Evolutionary conservation across 164 flowering plant species (phyloP).

Genomic region (Saururus chinensis): DNA sequence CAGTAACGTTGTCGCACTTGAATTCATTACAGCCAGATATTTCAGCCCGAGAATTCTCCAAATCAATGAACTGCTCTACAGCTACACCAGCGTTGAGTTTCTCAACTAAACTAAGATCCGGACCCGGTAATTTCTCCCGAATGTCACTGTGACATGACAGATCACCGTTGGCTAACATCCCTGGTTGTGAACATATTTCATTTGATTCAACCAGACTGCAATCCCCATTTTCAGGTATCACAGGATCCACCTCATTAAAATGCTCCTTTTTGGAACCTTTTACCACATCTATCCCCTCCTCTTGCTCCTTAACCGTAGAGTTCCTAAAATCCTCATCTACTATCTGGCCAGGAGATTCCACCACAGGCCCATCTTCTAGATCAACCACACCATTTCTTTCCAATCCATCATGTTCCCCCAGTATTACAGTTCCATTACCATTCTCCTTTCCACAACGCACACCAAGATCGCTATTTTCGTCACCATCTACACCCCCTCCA

Average conservation of each 20-base stretch:
- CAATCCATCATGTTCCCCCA: slow-evolving; percentile 10
- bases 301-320: not conserved
- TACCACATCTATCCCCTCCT: not conserved
- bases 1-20: not conserved
- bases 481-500: slow-evolving; percentile 11
- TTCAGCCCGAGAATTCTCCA: not conserved
- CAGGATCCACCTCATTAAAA: slow-evolving; percentile 8
- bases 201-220: not conserved
- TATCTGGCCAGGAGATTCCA: slow-evolving; percentile 1
- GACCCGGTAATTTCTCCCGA: not conserved
- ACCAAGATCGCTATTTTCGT: slow-evolving; percentile 7
- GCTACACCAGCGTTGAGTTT: not conserved
- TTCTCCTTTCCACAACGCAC: not conserved
- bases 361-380: slow-evolving; percentile 7
- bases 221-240: slow-evolving; percentile 17
- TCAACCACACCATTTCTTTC: slow-evolving; percentile 3
- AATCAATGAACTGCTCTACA: not conserved
- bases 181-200: not conserved
- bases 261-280: too few relatives aligned
- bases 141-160: not conserved
- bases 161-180: too few relatives aligned
- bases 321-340: not conserved
- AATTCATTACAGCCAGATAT: not conserved
- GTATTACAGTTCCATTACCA: not conserved
- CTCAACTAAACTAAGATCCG: not conserved